These are phyloP conservation scores for Herpotrichia juniperi DNA, from an alignment of 2,329 filamentous ascomycete genomes.

Conservation along the genomic window DNA sequence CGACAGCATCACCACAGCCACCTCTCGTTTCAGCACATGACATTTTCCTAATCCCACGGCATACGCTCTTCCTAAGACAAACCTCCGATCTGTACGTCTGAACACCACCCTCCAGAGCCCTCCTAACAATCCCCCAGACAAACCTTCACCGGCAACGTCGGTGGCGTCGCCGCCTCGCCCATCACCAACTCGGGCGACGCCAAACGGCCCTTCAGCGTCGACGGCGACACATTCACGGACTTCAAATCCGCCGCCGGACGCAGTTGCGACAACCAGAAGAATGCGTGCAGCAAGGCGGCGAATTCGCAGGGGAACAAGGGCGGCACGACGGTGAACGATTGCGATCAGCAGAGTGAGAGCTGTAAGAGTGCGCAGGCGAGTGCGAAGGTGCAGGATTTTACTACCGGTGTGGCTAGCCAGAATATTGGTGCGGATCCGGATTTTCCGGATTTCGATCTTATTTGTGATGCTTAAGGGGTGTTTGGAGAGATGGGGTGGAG, in stretches of 20 bases:
- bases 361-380: slow-evolving; percentile 34
- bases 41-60: slow-evolving; percentile 35
- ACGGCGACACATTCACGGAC: slow-evolving; percentile 57
- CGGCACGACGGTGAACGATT: slow-evolving; percentile 55
- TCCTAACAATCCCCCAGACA: too few relatives aligned
- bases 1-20: slow-evolving; percentile 29
- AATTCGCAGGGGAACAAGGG: slow-evolving; percentile 57
- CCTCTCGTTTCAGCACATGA: slow-evolving; percentile 23
- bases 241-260: slow-evolving; percentile 62
- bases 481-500: too few relatives aligned
- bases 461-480: slow-evolving; percentile 34
- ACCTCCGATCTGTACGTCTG: slow-evolving; percentile 31
- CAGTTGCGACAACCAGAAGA: slow-evolving; percentile 68
- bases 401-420: slow-evolving; percentile 26
- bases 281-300: slow-evolving; percentile 55
- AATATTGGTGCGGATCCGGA: slow-evolving; percentile 46
- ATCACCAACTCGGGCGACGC: slow-evolving; percentile 55
- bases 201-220: slow-evolving; percentile 50
- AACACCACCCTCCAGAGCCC: too few relatives aligned
- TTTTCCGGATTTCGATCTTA: slow-evolving; percentile 47
- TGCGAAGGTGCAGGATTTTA: slow-evolving; percentile 36
- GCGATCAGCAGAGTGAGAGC: slow-evolving; percentile 64
- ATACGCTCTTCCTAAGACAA: slow-evolving; percentile 44
- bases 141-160: slow-evolving; percentile 54
- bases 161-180: slow-evolving; percentile 59